Percentiles rank a stretch among this genome's conserved stretches.
These are phyloP conservation scores for Sinapis alba DNA, from an alignment of 441 rosid genomes.

Conservation along the genomic window DNA sequence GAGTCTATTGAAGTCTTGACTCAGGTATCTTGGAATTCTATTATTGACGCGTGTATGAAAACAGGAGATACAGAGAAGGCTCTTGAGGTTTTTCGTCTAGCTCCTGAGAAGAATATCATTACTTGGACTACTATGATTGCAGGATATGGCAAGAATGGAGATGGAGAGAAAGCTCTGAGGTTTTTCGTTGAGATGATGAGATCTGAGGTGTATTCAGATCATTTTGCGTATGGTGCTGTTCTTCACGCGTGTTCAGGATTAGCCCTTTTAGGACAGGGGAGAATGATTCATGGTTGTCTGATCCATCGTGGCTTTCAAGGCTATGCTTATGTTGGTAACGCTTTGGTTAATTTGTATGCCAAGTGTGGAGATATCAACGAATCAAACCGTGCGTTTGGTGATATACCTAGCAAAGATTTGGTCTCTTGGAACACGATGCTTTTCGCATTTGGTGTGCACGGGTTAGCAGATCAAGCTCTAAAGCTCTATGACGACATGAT, in stretches of 20 bases:
- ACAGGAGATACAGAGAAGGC: slow-evolving; percentile 59
- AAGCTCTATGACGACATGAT: slow-evolving; percentile 57
- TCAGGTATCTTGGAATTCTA: slow-evolving; percentile 70
- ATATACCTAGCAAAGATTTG: slow-evolving; percentile 57
- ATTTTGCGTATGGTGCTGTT: slow-evolving; percentile 60
- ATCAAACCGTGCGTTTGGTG: slow-evolving; percentile 53
- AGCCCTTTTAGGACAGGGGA: slow-evolving; percentile 59
- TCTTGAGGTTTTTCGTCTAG: slow-evolving; percentile 42
- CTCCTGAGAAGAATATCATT: slow-evolving; percentile 61
- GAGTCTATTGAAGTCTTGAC: slow-evolving; percentile 47
- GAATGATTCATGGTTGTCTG: slow-evolving; percentile 71
- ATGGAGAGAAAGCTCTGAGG: slow-evolving; percentile 59
- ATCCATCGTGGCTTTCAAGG: slow-evolving; percentile 54
- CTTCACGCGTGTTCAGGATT: slow-evolving; percentile 76
- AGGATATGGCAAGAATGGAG: slow-evolving; percentile 66
- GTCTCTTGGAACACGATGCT: slow-evolving; percentile 78
- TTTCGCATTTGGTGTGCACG: slow-evolving; percentile 73
- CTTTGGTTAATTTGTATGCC: slow-evolving; percentile 76
- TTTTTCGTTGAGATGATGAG: slow-evolving; percentile 56
- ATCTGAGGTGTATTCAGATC: slow-evolving; percentile 46
- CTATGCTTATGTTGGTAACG: slow-evolving; percentile 64
- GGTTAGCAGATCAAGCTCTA: slow-evolving; percentile 57
- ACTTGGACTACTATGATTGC: slow-evolving; percentile 82
- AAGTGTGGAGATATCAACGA: slow-evolving; percentile 70
- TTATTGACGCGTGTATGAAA: slow-evolving; percentile 73